Evolutionary conservation across 805 yeast species (phyloP).

Genomic region (Metschnikowia similis): DNA sequence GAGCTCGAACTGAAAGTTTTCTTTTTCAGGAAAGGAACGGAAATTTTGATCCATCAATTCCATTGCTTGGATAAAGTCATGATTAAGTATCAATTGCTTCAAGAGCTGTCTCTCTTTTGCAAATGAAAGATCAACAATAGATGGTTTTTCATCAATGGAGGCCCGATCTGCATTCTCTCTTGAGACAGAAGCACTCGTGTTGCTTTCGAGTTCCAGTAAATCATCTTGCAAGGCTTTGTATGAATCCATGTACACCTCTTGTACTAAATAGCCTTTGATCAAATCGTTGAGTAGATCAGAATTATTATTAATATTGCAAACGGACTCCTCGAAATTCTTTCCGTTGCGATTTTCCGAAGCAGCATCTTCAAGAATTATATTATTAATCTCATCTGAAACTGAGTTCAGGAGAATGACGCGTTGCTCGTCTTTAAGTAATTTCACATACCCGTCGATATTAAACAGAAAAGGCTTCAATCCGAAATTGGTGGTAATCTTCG

Average conservation of each 20-base stretch:
- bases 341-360: background rate
- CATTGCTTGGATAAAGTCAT: slow-evolving; percentile 8
- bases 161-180: background rate
- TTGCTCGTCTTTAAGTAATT: slow-evolving; percentile 34
- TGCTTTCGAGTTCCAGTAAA: slow-evolving; percentile 20
- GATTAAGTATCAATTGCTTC: slow-evolving; percentile 3
- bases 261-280: slow-evolving; percentile 36
- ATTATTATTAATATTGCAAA: slow-evolving; percentile 25
- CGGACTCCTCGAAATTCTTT: slow-evolving; percentile 16
- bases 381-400: slow-evolving; percentile 7
- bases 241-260: slow-evolving; percentile 37
- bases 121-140: background rate
- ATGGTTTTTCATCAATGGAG: background rate
- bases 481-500: slow-evolving; percentile 47
- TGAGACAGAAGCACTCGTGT: slow-evolving; percentile 5
- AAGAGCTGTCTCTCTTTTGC: slow-evolving; percentile 7
- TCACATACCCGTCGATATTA: slow-evolving; percentile 54
- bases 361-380: background rate
- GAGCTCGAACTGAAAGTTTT: slow-evolving; percentile 23
- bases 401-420: slow-evolving; percentile 1
- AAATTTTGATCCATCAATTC: slow-evolving; percentile 5
- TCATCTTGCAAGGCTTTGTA: slow-evolving; percentile 32
- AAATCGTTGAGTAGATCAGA: slow-evolving; percentile 26
- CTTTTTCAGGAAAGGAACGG: background rate
- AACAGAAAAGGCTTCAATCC: slow-evolving; percentile 55